These are phyloP conservation scores for Vitis rotundifolia DNA, from an alignment of 164 flowering plant genomes.

Conservation along the genomic window DNA sequence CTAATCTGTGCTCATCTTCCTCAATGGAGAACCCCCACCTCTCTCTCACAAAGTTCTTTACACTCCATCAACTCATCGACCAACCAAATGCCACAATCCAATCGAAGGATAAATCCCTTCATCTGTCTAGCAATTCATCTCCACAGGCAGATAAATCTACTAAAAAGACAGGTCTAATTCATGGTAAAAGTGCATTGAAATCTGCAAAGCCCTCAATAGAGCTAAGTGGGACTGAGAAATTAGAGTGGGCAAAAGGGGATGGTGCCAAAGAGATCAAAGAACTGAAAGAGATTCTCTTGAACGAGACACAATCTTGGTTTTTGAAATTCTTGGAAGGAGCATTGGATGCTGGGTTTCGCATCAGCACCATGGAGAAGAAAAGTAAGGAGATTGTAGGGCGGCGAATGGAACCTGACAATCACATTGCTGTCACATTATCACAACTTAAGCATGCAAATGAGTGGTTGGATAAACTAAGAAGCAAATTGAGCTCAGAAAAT, in stretches of 20 bases:
- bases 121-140: conserved; percentile 13
- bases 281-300: conserved; percentile 38
- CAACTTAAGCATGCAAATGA: conserved; percentile 83
- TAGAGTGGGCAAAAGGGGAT: conserved; percentile 76
- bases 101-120: conserved; percentile 30
- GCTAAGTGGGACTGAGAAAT: conserved; percentile 45
- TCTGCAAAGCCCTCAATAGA: conserved; percentile 34
- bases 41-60: conserved; percentile 63
- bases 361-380: conserved; percentile 34
- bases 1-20: conserved; percentile 67
- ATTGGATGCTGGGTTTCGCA: conserved; percentile 52
- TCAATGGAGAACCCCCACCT: conserved; percentile 57
- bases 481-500: conserved; percentile 32
- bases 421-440: conserved; percentile 65
- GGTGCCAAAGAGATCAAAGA: conserved; percentile 57
- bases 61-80: conserved; percentile 59
- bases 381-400: conserved; percentile 32
- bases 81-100: conserved; percentile 27
- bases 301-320: conserved; percentile 76
- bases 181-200: conserved; percentile 25
- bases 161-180: conserved; percentile 20
- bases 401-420: conserved; percentile 43
- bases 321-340: conserved; percentile 70
- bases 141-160: conserved; percentile 29
- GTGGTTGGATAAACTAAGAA: conserved; percentile 62